Conservation (phyloP, 139 green algal species). For the Coelastrella sp. region DNA sequence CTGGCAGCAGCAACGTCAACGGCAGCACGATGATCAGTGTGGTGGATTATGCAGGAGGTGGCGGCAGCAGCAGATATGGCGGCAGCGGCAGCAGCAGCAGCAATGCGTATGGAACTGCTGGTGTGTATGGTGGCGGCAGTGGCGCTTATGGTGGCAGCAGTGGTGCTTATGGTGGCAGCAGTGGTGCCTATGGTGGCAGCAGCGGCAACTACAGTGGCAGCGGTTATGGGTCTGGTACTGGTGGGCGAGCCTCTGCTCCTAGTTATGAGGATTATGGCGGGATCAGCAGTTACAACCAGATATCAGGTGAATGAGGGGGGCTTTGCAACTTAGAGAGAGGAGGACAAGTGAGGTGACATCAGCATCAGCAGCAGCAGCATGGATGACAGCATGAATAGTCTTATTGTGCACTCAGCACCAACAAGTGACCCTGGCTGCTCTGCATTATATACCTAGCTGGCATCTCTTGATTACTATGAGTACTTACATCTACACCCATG, state of each 20-base stretch:
- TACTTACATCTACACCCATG: no score
- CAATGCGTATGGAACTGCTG: constrained; percentile 23
- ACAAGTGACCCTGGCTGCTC: no score
- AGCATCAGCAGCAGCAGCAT: constrained; percentile 6
- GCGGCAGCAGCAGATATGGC: background rate
- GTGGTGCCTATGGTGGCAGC: constrained; percentile 17
- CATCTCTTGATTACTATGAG: no score
- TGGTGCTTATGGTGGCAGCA: constrained; percentile 19
- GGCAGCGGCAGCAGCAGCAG: constrained; percentile 5
- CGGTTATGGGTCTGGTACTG: constrained; percentile 13
- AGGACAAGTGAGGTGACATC: background rate
- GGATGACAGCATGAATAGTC: no score
- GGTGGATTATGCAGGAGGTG: constrained; percentile 64
- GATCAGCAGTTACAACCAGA: constrained; percentile 44
- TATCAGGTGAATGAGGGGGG: no score
- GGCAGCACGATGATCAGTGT: constrained; percentile 76
- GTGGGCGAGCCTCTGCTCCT: constrained; percentile 14
- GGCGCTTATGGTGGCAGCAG: constrained; percentile 19
- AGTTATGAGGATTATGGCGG: constrained; percentile 19
- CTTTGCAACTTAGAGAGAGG: no score
- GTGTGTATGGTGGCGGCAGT: constrained; percentile 35
- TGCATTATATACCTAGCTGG: no score
- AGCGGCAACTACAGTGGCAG: constrained; percentile 15
- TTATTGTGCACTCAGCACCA: no score
- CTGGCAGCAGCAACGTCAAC: constrained; percentile 32